A percentile compares a stretch with the other conserved stretches of the same genome.
Conservation (phyloP, 1,284 basidiomycete genomes). For the Puccinia polysora region DNA sequence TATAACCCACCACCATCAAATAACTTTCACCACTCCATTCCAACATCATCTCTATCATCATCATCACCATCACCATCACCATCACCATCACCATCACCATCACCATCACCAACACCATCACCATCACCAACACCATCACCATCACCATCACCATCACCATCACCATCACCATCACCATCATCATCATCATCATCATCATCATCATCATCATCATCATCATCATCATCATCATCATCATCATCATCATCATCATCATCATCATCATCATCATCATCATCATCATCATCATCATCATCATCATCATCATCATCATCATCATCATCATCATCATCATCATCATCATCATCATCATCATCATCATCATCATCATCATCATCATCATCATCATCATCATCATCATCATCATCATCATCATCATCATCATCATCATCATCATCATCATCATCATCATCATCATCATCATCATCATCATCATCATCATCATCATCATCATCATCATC, state of each 20-base stretch:
- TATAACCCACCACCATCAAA: too few relatives aligned
- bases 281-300: background rate
- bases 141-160: background rate
- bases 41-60: background rate
- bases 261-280: background rate
- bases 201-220: background rate
- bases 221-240: background rate
- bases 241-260: background rate
- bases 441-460: too few relatives aligned
- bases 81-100: background rate
- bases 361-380: too few relatives aligned
- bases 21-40: too few relatives aligned
- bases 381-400: too few relatives aligned
- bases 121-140: background rate
- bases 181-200: background rate
- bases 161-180: background rate
- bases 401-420: too few relatives aligned
- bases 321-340: too few relatives aligned
- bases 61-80: background rate
- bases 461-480: too few relatives aligned
- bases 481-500: too few relatives aligned
- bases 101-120: background rate
- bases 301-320: background rate
- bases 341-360: too few relatives aligned
- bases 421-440: too few relatives aligned